Percentiles rank a stretch among this genome's conserved stretches.
Conservation (phyloP, 331 rosid species). For the Ulmus americana region DNA sequence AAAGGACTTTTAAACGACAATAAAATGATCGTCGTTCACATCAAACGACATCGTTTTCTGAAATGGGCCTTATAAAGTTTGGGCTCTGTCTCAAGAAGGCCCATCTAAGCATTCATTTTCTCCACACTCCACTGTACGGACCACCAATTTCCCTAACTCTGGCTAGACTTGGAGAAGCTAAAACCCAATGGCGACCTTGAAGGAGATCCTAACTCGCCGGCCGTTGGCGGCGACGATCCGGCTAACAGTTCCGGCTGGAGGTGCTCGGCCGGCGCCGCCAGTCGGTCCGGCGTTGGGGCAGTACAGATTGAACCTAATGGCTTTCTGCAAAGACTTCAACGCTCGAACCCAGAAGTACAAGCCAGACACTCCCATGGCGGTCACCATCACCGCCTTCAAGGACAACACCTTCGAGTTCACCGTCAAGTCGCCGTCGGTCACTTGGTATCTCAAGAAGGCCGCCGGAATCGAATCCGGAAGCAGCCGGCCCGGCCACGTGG, state of each 20-base stretch:
- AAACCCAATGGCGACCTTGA: conserved; percentile 45
- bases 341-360: conserved; percentile 78
- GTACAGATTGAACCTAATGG: conserved; percentile 76
- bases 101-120: too few species aligned
- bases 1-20: too few species aligned
- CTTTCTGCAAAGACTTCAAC: conserved; percentile 88
- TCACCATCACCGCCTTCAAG: conserved; percentile 75
- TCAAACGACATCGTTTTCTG: too few species aligned
- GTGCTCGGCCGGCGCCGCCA: conserved; percentile 62
- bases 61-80: too few species aligned
- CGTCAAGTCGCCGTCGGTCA: conserved; percentile 68
- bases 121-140: neutral
- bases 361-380: conserved; percentile 74
- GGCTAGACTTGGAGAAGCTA: neutral
- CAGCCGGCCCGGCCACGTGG: conserved; percentile 64
- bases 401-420: conserved; percentile 86
- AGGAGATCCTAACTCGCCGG: conserved; percentile 62
- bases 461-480: conserved; percentile 73
- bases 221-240: conserved; percentile 72
- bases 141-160: neutral
- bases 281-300: conserved; percentile 86
- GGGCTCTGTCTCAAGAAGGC: too few species aligned
- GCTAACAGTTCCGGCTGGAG: conserved; percentile 66
- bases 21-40: too few species aligned
- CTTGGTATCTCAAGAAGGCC: conserved; percentile 82